phyloP scores from a whole-genome alignment of 495 filamentous ascomycete genomes.

The Podospora comata region DNA sequence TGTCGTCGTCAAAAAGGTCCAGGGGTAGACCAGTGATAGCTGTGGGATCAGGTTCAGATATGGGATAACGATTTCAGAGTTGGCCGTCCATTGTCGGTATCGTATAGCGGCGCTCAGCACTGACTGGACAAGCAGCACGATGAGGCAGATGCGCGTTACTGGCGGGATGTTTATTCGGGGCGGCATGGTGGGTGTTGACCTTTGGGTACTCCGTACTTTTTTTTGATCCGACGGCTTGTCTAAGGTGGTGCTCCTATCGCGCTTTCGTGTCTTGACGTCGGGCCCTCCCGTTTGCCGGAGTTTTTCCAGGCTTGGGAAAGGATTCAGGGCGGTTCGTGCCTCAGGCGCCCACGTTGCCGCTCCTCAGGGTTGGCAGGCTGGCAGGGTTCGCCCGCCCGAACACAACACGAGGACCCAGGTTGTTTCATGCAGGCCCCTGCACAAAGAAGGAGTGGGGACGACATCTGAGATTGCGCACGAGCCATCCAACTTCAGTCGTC shows the following conservation, averaged over 20 bases:
- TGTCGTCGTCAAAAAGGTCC: constrained; percentile 83
- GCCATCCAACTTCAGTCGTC: not conserved
- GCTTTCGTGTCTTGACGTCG: constrained; percentile 6
- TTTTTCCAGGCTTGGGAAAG: constrained; percentile 8
- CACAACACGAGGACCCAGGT: not conserved
- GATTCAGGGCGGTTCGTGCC: not conserved
- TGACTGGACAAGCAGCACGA: constrained; percentile 70
- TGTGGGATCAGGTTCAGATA: constrained; percentile 86
- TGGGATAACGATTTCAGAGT: constrained; percentile 64
- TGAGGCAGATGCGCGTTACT: constrained; percentile 77
- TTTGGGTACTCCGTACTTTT: constrained; percentile 19
- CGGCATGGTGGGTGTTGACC: constrained; percentile 57
- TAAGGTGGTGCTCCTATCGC: constrained; percentile 7
- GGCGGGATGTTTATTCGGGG: constrained; percentile 89
- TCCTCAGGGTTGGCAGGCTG: not conserved
- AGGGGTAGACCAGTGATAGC: constrained; percentile 79
- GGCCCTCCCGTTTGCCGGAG: constrained; percentile 6
- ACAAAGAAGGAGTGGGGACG: constrained; percentile 4
- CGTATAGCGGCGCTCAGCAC: constrained; percentile 76
- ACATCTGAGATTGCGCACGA: constrained; percentile 5
- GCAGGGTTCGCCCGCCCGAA: not conserved
- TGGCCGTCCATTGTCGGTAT: constrained; percentile 58
- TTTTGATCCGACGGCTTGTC: constrained; percentile 7
- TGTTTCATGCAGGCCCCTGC: constrained; percentile 10
- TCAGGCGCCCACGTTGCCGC: not conserved